A percentile compares a stretch with the other conserved stretches of the same genome.
These are phyloP conservation scores for Neospora caninum DNA, from an alignment of 169 alveolate genomes.

Conservation along the genomic window DNA sequence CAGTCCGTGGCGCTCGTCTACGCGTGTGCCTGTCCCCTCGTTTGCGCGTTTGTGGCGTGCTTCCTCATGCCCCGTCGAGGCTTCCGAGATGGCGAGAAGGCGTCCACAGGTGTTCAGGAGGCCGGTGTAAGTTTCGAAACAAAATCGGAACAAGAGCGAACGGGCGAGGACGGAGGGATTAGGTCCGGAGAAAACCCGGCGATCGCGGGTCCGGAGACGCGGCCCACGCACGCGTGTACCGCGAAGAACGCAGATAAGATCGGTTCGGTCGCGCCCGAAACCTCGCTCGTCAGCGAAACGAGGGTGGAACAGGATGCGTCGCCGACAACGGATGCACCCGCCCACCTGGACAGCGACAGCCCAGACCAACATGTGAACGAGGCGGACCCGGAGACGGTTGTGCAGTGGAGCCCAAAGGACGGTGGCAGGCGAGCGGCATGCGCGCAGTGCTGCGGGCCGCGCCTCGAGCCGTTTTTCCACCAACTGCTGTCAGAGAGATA, in stretches of 20 bases:
- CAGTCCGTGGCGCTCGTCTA: constrained; percentile 16
- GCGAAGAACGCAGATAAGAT: too few species aligned
- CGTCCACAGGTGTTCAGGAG: background rate
- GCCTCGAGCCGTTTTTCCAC: background rate
- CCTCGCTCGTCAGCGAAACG: too few species aligned
- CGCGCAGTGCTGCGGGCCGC: background rate
- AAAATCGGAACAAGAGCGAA: background rate
- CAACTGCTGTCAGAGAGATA: background rate
- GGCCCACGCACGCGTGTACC: too few species aligned
- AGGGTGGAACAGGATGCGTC: too few species aligned
- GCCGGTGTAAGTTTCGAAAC: background rate
- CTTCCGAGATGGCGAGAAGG: background rate
- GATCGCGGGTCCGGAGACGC: too few species aligned
- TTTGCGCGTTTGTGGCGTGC: background rate
- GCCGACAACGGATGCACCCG: too few species aligned
- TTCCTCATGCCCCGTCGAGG: constrained; percentile 32
- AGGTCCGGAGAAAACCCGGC: background rate
- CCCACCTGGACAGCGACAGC: too few species aligned
- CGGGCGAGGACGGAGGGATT: background rate
- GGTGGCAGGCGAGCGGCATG: background rate
- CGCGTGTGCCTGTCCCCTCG: constrained; percentile 22
- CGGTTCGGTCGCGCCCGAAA: too few species aligned
- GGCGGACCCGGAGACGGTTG: background rate
- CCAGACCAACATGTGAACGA: too few species aligned
- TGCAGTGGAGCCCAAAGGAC: too few species aligned